phyloP scores from a whole-genome alignment of 768 basidiomycete species.

The Dentipellis fragilis region DNA sequence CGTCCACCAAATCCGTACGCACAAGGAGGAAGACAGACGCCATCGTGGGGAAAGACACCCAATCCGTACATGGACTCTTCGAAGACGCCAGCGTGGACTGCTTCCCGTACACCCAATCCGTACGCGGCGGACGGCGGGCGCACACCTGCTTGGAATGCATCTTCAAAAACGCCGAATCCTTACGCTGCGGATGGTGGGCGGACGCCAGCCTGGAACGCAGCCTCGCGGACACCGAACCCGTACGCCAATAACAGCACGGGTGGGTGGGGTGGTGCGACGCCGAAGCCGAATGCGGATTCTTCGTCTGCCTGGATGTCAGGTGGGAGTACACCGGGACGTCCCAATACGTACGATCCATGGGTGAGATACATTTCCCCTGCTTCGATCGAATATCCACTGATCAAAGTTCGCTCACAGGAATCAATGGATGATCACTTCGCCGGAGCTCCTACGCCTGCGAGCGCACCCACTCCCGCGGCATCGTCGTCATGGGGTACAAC shows the following conservation, averaged over 20 bases:
- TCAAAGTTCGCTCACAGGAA: too few relatives aligned
- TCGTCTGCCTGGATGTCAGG: conserved; percentile 9
- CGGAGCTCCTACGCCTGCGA: conserved; percentile 1
- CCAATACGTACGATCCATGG: not conserved
- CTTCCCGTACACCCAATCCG: conserved; percentile 54
- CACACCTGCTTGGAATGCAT: conserved; percentile 61
- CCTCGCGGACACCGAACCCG: conserved; percentile 48
- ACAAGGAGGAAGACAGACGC: conserved; percentile 13
- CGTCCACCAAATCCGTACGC: conserved; percentile 10
- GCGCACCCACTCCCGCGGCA: conserved; percentile 23
- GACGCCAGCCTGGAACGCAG: conserved; percentile 43
- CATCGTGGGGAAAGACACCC: conserved; percentile 21
- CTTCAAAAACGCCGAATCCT: conserved; percentile 59
- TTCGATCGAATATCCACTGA: too few relatives aligned
- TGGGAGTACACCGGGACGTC: not conserved
- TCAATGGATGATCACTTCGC: not conserved
- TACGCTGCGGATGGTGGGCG: conserved; percentile 38
- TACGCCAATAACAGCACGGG: conserved; percentile 36
- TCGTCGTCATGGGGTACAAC: conserved; percentile 41
- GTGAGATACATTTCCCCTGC: not conserved
- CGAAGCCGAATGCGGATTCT: conserved; percentile 1
- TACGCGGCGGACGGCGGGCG: conserved; percentile 46
- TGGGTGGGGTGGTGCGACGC: conserved; percentile 21
- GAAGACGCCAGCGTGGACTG: conserved; percentile 14
- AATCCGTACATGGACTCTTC: conserved; percentile 23